A percentile compares a stretch with the other conserved stretches of the same genome.
Conservation (phyloP, 169 alveolate species). For the Eimeria tenella region DNA sequence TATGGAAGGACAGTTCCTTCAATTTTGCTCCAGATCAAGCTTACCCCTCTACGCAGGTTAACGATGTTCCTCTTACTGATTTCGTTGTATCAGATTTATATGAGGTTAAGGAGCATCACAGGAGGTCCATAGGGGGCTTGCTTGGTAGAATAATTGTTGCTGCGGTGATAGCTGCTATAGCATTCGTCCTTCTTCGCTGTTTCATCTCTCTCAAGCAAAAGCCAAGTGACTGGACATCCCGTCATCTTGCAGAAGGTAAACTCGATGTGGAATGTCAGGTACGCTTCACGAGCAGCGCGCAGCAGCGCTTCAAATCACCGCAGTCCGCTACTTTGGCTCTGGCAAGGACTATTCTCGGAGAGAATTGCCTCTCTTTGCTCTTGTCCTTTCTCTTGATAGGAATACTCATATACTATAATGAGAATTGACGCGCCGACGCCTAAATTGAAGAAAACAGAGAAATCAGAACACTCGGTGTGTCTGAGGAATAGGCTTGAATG, state of each 20-base stretch:
- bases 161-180: background rate
- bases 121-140: background rate
- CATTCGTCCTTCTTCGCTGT: constrained; percentile 14
- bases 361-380: background rate
- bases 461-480: background rate
- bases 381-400: background rate
- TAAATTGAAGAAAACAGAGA: background rate
- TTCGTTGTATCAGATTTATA: background rate
- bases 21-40: background rate
- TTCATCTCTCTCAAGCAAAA: background rate
- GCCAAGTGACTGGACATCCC: background rate
- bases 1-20: background rate
- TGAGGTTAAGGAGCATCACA: background rate
- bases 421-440: background rate
- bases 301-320: background rate
- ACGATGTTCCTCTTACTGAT: background rate
- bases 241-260: background rate
- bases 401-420: background rate
- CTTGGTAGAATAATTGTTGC: background rate
- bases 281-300: background rate
- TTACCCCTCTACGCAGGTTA: background rate
- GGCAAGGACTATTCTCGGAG: background rate
- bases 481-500: background rate
- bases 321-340: background rate
- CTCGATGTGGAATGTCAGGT: background rate